Conservation (phyloP, 208 protist genomes). For the Plasmodiophora brassicae region DNA sequence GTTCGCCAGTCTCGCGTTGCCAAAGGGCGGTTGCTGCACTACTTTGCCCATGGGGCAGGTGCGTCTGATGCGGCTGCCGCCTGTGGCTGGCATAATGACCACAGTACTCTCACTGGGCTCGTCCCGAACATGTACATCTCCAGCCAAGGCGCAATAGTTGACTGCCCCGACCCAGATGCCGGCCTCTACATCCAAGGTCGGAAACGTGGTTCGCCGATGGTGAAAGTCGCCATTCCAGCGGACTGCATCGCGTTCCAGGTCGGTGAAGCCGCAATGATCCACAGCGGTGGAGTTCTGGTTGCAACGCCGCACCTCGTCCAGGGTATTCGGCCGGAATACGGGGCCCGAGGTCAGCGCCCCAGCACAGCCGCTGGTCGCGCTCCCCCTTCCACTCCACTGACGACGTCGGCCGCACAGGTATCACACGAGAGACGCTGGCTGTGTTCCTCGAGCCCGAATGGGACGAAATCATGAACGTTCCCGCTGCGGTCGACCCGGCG, state of each 20-base stretch:
- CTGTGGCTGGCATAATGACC: constrained; percentile 65
- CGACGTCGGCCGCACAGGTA: too few species aligned
- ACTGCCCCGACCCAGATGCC: too few species aligned
- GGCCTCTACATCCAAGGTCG: constrained; percentile 56
- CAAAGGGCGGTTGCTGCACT: constrained; percentile 61
- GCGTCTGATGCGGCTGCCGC: not conserved
- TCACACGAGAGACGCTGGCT: constrained; percentile 59
- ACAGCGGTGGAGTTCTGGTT: constrained; percentile 56
- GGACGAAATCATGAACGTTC: constrained; percentile 46
- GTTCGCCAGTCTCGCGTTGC: constrained; percentile 41
- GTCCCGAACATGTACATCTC: constrained; percentile 56
- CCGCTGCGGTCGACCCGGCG: constrained; percentile 25
- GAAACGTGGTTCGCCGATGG: constrained; percentile 44
- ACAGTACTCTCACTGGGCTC: constrained; percentile 59
- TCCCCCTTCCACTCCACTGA: too few species aligned
- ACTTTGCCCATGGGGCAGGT: constrained; percentile 53
- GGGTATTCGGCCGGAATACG: constrained; percentile 37
- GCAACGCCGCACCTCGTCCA: constrained; percentile 62
- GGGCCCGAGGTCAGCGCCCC: not conserved
- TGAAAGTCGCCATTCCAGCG: constrained; percentile 51
- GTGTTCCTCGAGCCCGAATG: constrained; percentile 64
- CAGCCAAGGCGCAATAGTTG: too few species aligned
- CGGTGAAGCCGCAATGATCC: constrained; percentile 60
- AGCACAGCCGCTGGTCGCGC: too few species aligned
- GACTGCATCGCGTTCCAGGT: constrained; percentile 63